These are phyloP conservation scores for Sphagnum tenellum DNA, from an alignment of 225 moss, liverwort and hornwort species.

Conservation along the genomic window DNA sequence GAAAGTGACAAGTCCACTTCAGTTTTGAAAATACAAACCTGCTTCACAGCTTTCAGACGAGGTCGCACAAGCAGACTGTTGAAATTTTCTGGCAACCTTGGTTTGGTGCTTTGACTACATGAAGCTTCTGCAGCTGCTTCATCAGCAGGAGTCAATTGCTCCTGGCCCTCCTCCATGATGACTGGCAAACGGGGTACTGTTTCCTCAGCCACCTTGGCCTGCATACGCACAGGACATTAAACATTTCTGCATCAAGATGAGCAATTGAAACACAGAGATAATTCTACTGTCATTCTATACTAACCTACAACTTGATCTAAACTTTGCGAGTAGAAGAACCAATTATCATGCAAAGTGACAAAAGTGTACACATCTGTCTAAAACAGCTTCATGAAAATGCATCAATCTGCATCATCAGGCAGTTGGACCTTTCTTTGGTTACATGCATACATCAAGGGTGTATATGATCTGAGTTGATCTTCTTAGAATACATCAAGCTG, in stretches of 20 bases:
- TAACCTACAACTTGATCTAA: neutral
- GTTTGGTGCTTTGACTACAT: conserved; percentile 17
- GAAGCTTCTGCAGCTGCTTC: conserved; percentile 6
- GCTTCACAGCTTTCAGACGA: conserved; percentile 62
- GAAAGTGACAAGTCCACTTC: neutral
- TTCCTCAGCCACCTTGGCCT: conserved; percentile 2
- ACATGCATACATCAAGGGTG: neutral
- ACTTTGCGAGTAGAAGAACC: neutral
- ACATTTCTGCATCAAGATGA: neutral
- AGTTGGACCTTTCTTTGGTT: no score
- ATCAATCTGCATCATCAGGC: no score
- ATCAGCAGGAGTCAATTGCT: conserved; percentile 1
- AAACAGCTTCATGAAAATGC: no score
- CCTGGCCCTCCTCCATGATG: conserved; percentile 1
- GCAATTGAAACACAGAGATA: neutral
- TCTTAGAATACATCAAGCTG: neutral
- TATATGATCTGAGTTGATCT: neutral
- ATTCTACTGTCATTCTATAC: neutral
- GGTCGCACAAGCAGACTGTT: conserved; percentile 33
- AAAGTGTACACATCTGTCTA: no score
- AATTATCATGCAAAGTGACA: neutral
- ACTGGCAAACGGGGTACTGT: neutral
- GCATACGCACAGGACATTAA: conserved; percentile 5
- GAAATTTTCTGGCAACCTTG: conserved; percentile 43
- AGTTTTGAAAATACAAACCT: conserved; percentile 19